Conservation (phyloP, 2,329 filamentous ascomycete species). For the Aspergillus caelatus region DNA sequence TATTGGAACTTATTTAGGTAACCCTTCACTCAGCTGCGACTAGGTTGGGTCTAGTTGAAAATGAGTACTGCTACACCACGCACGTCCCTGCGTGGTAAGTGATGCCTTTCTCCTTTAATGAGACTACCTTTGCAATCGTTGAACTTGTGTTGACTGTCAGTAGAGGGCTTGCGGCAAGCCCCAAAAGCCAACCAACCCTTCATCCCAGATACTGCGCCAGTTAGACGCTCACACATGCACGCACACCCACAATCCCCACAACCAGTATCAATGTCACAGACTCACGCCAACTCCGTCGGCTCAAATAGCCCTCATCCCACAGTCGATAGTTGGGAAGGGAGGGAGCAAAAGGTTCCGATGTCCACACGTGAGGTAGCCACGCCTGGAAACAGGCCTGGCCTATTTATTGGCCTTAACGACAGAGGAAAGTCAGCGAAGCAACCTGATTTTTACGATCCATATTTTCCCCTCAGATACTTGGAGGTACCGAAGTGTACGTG, state of each 20-base stretch:
- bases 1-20: background rate
- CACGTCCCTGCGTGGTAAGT: constrained; percentile 33
- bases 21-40: background rate
- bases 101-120: background rate
- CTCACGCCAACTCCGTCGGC: constrained; percentile 33
- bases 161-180: constrained; percentile 44
- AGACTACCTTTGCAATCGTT: background rate
- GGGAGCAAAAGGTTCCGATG: constrained; percentile 42
- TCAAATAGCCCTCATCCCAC: constrained; percentile 32
- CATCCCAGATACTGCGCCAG: constrained; percentile 42
- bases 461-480: constrained; percentile 39
- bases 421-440: constrained; percentile 34
- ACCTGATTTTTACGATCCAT: constrained; percentile 43
- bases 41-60: constrained; percentile 7
- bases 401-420: constrained; percentile 33
- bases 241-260: constrained; percentile 38
- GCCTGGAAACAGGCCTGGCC: constrained; percentile 45
- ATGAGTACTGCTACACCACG: constrained; percentile 30
- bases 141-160: constrained; percentile 17
- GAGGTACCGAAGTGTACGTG: constrained; percentile 42
- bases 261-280: constrained; percentile 27
- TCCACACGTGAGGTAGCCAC: constrained; percentile 45
- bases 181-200: constrained; percentile 44
- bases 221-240: constrained; percentile 35
- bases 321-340: constrained; percentile 42